Base-by-base conservation (phyloP, 169 alveolate genomes). In the Plasmodium coatneyi region DNA sequence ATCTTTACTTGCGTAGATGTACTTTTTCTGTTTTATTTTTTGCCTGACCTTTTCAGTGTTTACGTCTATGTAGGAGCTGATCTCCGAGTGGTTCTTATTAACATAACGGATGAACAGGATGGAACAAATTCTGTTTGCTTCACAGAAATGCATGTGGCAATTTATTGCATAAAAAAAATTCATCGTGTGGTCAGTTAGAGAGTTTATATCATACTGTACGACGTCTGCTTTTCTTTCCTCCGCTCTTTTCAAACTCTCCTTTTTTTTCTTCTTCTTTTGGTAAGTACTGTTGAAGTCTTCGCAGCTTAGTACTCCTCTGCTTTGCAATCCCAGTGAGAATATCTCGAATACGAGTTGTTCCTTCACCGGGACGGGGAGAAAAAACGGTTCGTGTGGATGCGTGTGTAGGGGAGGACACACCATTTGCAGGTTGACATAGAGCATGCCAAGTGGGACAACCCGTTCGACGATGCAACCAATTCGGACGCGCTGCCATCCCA, bases 211-310 rank as follows among this genome's bases (percentile, higher is more conserved):
- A 25, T 76, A 87, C 22, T 1, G 56, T 78, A 76, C 80, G 49
- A 6, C 7, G 28, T 87, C 66, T 87, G 39, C 72, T 32, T 78
- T 78, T 56, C 80, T 79, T 87, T 87, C 71, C 28, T 56, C 32
- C 22, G 80, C 5, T n/a, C 22, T 87, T 30, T 71, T 70, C 81
- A 78, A 80, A 41, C 71, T 87, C 70, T 79, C 81, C 32, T 78
- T 39, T 41, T 60, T 78, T 72, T 56, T 71, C 16, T 54, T 87
- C 36, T 72, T 72, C 30, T 72, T 72, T n/a, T 72, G 41, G 30
- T 87, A 80, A 52, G 80, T 87, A 52, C 93, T 87, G 49, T 79
- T 32, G 46, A 87, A 87, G 81, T 87, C 93, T 78, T 87, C 93
- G 28, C 28, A 71, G 52, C 93, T 87, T 79, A 87, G 60, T 25